phyloP scores from a whole-genome alignment of 768 basidiomycete genomes.

The Suillus plorans region DNA sequence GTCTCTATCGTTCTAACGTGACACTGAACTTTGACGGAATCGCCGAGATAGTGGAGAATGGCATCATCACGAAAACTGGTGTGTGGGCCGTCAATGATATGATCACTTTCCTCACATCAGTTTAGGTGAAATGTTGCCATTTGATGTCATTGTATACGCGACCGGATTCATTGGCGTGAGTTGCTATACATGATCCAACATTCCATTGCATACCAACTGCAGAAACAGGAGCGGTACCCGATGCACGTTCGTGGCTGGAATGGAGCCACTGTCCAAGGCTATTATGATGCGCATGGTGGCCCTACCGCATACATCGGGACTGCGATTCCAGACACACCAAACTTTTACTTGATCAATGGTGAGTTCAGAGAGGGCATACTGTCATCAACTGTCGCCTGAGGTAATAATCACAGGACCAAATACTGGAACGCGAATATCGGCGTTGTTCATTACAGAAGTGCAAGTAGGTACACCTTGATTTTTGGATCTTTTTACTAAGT shows the following conservation, averaged over 20 bases:
- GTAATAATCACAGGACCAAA: neutral
- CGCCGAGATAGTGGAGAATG: neutral
- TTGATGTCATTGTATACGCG: neutral
- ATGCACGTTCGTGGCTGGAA: neutral
- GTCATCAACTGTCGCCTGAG: neutral
- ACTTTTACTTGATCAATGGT: constrained; percentile 1
- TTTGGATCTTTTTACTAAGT: neutral
- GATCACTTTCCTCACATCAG: neutral
- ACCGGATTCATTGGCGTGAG: neutral
- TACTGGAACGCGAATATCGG: neutral
- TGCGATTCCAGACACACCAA: neutral
- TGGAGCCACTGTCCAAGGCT: neutral
- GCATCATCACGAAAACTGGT: neutral
- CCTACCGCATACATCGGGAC: neutral
- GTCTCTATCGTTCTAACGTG: neutral
- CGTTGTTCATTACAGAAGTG: neutral
- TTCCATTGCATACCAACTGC: neutral
- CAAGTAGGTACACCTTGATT: neutral
- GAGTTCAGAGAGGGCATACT: neutral
- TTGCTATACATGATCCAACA: neutral
- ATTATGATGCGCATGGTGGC: neutral
- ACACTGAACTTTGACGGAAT: neutral
- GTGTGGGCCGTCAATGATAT: neutral
- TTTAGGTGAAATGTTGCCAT: neutral
- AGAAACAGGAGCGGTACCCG: neutral